Evolutionary conservation across 306 rosid species (phyloP), one percentile per base, ranked within the genome.

Genomic region (Quercus bicolor): DNA sequence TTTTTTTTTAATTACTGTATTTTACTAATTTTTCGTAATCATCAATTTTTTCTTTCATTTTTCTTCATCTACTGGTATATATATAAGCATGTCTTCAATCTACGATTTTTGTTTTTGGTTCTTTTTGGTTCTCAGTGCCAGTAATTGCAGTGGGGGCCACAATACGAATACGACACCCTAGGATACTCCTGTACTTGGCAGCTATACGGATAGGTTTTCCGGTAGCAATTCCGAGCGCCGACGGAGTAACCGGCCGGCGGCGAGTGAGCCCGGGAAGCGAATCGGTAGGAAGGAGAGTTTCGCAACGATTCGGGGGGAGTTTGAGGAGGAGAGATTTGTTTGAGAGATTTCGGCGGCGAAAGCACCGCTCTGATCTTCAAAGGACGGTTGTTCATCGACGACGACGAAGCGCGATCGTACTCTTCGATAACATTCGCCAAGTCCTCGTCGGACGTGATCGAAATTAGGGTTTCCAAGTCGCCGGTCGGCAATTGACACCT

Each of bases 401-500:
- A 78, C 34, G 90, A 91, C 45, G 90, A 91, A 65, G 84, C 91
- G 48, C 91, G 85, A 61, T 83, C 87, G 79, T 95, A 93, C 79
- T 85, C 93, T 68, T 93, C 91, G 1, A 95, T 73, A 48, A 95
- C 82, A 52, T 86, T 88, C 0, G 86, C 80, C 79, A 92, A 82
- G 82, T 95, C 99, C 70, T 90, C 97, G 6, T 93, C 98, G 75
- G 83, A 90, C 4, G 65, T 89, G 59, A 95, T 70, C n/a, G 97
- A 78, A 81, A 95, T 83, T 84, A 95, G 78, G 0, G 97, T 95
- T 76, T 91, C 99, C 60, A 95, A 71, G 15, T 93, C 98, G n/a
- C 98, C 98, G 78, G 48, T 77, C 1, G 99, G 97, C 66, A 95
- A 81, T 11, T 81, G 90, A 62, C 98, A 95, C 82, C 70, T 75